Percentiles rank a stretch among this genome's conserved stretches.
phyloP scores from a whole-genome alignment of 2,329 filamentous ascomycete genomes.

The Pestalotiopsis sp. region DNA sequence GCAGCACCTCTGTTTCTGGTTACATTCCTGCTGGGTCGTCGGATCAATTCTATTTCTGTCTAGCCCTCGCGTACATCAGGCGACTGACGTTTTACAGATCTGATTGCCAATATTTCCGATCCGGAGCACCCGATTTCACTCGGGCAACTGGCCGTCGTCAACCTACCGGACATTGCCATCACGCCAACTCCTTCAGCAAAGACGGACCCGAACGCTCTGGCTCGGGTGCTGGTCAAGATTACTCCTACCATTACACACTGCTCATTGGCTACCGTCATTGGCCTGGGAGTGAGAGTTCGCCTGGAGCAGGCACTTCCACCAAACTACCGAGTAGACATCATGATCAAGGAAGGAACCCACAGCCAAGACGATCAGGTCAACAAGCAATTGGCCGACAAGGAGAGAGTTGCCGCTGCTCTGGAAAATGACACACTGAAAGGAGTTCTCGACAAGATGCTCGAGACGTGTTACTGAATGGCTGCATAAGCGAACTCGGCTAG shows the following conservation, averaged over 20 bases:
- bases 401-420: slow-evolving; percentile 89
- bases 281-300: slow-evolving; percentile 86
- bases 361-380: slow-evolving; percentile 94
- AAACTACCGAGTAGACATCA: slow-evolving; percentile 88
- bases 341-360: slow-evolving; percentile 95
- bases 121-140: slow-evolving; percentile 95
- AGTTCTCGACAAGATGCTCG: slow-evolving; percentile 91
- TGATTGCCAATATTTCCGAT: slow-evolving; percentile 93
- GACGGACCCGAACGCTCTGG: slow-evolving; percentile 58
- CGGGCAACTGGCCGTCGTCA: slow-evolving; percentile 91
- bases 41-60: slow-evolving; percentile 14
- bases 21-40: background rate
- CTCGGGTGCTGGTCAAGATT: slow-evolving; percentile 80
- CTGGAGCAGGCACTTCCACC: slow-evolving; percentile 90
- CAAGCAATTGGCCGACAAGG: slow-evolving; percentile 95
- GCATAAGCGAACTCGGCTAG: background rate
- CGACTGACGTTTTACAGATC: slow-evolving; percentile 61
- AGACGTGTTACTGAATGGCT: slow-evolving; percentile 67
- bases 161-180: slow-evolving; percentile 90
- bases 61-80: slow-evolving; percentile 21
- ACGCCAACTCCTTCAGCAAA: slow-evolving; percentile 63
- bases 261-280: slow-evolving; percentile 94
- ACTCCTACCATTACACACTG: slow-evolving; percentile 98
- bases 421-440: slow-evolving; percentile 91
- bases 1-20: background rate